Evolutionary conservation across 352 stramenopile genomes (phyloP).

Genomic region (Pythium grandisporangium): DNA sequence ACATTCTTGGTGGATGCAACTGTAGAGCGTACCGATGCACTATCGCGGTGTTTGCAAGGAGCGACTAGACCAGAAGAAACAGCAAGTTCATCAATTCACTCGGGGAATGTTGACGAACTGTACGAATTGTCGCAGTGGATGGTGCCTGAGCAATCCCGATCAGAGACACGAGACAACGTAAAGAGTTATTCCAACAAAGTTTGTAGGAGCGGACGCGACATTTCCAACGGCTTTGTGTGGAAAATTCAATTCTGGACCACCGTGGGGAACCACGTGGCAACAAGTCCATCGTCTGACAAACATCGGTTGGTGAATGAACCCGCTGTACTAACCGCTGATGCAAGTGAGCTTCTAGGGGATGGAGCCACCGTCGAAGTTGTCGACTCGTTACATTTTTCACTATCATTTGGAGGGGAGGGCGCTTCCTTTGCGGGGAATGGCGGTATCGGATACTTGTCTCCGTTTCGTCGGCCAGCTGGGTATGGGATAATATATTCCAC

Average conservation of each 20-base stretch:
- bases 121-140: conserved; percentile 50
- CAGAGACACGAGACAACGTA: conserved; percentile 29
- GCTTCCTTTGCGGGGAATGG: conserved; percentile 47
- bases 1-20: conserved; percentile 47
- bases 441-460: conserved; percentile 39
- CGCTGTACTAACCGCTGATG: conserved; percentile 30
- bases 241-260: conserved; percentile 88
- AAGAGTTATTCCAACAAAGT: conserved; percentile 58
- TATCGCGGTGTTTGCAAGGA: conserved; percentile 36
- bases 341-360: conserved; percentile 27
- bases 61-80: conserved; percentile 48
- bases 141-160: conserved; percentile 24
- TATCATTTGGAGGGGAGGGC: conserved; percentile 85
- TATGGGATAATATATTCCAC: conserved; percentile 26
- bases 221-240: conserved; percentile 82
- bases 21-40: conserved; percentile 67
- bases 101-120: conserved; percentile 12
- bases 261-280: conserved; percentile 66
- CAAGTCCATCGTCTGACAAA: conserved; percentile 58
- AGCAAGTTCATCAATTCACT: conserved; percentile 21
- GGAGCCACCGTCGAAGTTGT: conserved; percentile 46
- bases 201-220: conserved; percentile 74
- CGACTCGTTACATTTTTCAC: conserved; percentile 79
- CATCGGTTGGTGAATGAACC: conserved; percentile 17
- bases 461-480: conserved; percentile 7